These are phyloP conservation scores for Schwanniomyces vanrijiae DNA, from an alignment of 805 yeast genomes.

Conservation along the genomic window DNA sequence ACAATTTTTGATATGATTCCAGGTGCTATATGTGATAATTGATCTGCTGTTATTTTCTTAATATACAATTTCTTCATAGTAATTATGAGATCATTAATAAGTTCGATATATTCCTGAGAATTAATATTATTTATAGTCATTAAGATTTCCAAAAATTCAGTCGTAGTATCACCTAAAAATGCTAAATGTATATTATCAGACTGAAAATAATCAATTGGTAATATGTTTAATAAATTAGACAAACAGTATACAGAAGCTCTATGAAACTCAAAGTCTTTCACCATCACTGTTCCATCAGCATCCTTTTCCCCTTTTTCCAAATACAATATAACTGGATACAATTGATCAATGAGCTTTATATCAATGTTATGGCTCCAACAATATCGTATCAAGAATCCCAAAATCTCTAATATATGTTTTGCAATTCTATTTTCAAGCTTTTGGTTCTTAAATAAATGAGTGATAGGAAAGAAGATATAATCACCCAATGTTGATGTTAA, in stretches of 20 bases:
- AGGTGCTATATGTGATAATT: slow-evolving; percentile 38
- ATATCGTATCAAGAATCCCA: slow-evolving; percentile 26
- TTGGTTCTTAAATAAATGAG: slow-evolving; percentile 30
- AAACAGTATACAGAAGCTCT: slow-evolving; percentile 15
- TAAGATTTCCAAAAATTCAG: slow-evolving; percentile 21
- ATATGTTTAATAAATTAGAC: slow-evolving; percentile 10
- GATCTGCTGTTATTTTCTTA: slow-evolving; percentile 24
- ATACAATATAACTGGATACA: slow-evolving; percentile 30
- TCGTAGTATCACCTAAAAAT: slow-evolving; percentile 28
- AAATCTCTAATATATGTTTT: slow-evolving; percentile 23
- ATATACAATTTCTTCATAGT: slow-evolving; percentile 13
- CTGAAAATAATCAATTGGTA: slow-evolving; percentile 20
- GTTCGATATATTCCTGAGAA: slow-evolving; percentile 16
- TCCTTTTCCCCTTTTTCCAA: slow-evolving; percentile 16
- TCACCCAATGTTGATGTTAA: slow-evolving; percentile 36
- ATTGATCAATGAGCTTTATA: slow-evolving; percentile 29
- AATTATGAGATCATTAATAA: slow-evolving; percentile 10
- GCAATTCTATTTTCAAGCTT: slow-evolving; percentile 18
- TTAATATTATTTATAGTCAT: slow-evolving; percentile 4
- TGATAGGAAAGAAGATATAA: slow-evolving; percentile 41
- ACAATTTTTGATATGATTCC: slow-evolving; percentile 36
- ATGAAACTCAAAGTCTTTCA: slow-evolving; percentile 15
- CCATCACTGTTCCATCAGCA: slow-evolving; percentile 4
- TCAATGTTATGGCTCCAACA: slow-evolving; percentile 30
- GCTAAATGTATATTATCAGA: slow-evolving; percentile 19